Evolutionary conservation across 2,329 filamentous ascomycete genomes (phyloP).

Genomic region (Ceratocystis diversiconidia): DNA sequence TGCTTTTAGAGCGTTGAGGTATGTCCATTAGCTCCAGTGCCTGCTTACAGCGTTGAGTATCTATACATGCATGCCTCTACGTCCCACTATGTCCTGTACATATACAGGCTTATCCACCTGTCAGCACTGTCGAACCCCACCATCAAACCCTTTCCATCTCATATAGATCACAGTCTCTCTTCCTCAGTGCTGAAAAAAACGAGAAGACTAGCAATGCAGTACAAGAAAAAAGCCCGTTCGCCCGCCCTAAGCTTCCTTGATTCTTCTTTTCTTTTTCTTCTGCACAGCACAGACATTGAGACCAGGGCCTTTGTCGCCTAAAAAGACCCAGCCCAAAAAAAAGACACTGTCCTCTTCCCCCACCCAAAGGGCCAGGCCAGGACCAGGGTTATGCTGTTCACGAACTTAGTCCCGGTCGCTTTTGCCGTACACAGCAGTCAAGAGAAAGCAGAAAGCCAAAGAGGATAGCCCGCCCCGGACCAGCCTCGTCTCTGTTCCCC

Average conservation of each 20-base stretch:
- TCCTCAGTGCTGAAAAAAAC: neutral
- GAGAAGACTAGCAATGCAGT: neutral
- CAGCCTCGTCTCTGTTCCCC: neutral
- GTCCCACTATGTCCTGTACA: neutral
- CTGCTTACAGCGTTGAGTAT: neutral
- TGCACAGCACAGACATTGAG: slow-evolving; percentile 6
- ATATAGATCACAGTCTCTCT: neutral
- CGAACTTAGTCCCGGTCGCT: neutral
- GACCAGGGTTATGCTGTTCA: neutral
- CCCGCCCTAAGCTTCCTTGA: neutral
- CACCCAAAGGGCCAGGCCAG: neutral
- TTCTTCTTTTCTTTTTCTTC: slow-evolving; percentile 7
- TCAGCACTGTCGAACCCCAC: neutral
- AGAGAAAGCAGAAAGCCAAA: neutral
- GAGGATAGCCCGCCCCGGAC: neutral
- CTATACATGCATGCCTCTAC: neutral
- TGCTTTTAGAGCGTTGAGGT: too few relatives aligned
- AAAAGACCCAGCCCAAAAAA: neutral
- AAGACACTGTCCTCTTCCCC: neutral
- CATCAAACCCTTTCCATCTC: neutral
- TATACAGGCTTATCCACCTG: neutral
- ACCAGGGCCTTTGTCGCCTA: neutral
- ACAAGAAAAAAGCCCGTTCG: neutral
- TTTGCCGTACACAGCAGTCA: neutral
- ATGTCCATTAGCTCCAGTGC: neutral